phyloP scores from a whole-genome alignment of 1,139 yeast species.

The Geotrichum fermentans region DNA sequence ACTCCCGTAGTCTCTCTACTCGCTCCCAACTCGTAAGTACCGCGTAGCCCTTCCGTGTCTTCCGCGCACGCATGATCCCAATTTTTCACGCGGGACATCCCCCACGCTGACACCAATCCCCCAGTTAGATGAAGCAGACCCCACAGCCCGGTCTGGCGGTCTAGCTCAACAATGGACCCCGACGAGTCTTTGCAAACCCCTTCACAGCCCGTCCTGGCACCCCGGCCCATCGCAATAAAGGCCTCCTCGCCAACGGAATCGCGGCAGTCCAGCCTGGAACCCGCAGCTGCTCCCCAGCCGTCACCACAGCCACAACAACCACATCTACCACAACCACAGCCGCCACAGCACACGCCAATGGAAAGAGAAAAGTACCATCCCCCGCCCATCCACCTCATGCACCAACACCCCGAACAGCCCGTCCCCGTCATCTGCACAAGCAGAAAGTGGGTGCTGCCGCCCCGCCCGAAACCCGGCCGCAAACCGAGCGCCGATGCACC shows the following conservation, averaged over 20 bases:
- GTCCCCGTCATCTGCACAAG: slow-evolving; percentile 46
- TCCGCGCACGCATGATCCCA: no score
- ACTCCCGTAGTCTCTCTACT: no score
- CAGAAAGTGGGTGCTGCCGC: slow-evolving; percentile 85
- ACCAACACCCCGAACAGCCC: not conserved
- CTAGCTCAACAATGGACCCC: no score
- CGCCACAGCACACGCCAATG: not conserved
- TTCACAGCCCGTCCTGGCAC: not conserved
- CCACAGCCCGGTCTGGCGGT: no score
- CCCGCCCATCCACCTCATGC: not conserved
- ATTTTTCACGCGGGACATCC: no score
- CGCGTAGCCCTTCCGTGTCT: no score
- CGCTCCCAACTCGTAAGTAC: no score
- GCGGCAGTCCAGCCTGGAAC: not conserved
- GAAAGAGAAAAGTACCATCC: not conserved
- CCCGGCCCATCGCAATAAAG: not conserved
- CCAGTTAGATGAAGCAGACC: no score
- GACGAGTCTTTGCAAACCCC: no score
- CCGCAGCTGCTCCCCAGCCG: not conserved
- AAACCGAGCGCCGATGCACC: slow-evolving; percentile 64
- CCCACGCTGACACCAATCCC: no score
- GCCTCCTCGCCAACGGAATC: not conserved
- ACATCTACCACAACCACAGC: not conserved
- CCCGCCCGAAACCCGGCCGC: slow-evolving; percentile 85
- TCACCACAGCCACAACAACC: not conserved